Evolutionary conservation across 495 filamentous ascomycete genomes (phyloP).

Genomic region (Baudoinia panamericana): DNA sequence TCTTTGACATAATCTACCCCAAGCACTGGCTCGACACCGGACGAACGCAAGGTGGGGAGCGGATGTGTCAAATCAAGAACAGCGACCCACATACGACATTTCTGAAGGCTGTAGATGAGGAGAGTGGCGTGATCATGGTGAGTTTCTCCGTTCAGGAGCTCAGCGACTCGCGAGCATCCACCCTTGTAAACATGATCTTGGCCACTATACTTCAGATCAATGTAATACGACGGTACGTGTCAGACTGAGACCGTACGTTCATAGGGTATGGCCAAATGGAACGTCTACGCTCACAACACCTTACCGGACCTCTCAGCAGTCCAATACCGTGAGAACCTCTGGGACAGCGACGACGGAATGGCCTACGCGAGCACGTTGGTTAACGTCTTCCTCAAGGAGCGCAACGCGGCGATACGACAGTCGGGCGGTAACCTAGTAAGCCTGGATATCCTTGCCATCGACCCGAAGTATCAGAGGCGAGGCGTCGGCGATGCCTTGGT

Average conservation of each 20-base stretch:
- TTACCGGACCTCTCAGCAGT: conserved; percentile 1
- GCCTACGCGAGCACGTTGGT: background rate
- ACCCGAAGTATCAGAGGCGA: conserved; percentile 13
- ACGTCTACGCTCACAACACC: conserved; percentile 1
- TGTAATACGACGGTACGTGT: too few relatives aligned
- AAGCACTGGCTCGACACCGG: conserved; percentile 9
- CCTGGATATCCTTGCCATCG: conserved; percentile 16
- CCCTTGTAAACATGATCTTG: too few relatives aligned
- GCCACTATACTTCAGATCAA: too few relatives aligned
- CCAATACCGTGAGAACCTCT: background rate
- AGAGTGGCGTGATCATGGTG: conserved; percentile 11
- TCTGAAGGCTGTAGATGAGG: conserved; percentile 13
- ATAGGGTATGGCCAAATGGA: conserved; percentile 18
- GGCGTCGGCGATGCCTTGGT: conserved; percentile 23
- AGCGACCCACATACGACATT: conserved; percentile 4
- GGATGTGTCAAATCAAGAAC: conserved; percentile 5
- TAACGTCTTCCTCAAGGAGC: background rate
- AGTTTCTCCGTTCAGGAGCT: too few relatives aligned
- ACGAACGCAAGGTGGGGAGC: conserved; percentile 9
- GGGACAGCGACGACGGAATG: conserved; percentile 7
- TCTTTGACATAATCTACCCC: conserved; percentile 8
- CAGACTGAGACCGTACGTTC: too few relatives aligned
- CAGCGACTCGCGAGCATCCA: too few relatives aligned
- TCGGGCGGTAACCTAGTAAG: conserved; percentile 5
- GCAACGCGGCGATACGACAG: conserved; percentile 7